Evolutionary conservation across 768 basidiomycete species (phyloP).

Genomic region (Boletus rubroflammeus): DNA sequence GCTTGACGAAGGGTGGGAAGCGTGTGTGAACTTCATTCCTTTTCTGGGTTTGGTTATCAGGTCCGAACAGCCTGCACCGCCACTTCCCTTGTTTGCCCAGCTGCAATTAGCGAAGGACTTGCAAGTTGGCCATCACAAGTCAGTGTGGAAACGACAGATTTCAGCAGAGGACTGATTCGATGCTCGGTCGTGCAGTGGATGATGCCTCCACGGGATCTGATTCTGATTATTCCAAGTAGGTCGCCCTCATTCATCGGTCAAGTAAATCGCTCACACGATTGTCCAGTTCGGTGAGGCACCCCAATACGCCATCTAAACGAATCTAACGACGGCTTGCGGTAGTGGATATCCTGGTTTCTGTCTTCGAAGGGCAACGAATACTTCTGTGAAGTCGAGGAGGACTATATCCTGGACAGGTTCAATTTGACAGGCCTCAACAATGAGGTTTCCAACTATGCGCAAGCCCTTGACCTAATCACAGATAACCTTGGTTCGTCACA

Average conservation of each 20-base stretch:
- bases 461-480: conserved; percentile 93
- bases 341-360: conserved; percentile 99
- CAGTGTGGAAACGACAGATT: conserved; percentile 17
- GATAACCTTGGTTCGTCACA: conserved; percentile 81
- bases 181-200: conserved; percentile 59
- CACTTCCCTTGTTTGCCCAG: conserved; percentile 10
- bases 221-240: conserved; percentile 93
- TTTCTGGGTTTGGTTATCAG: not conserved
- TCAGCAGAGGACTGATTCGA: conserved; percentile 24
- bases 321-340: conserved; percentile 14
- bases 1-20: too few species aligned
- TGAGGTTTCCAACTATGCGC: conserved; percentile 91
- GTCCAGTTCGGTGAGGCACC: conserved; percentile 28
- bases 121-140: conserved; percentile 17
- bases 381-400: conserved; percentile 99
- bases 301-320: conserved; percentile 6
- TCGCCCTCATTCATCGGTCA: conserved; percentile 2
- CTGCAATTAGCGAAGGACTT: not conserved
- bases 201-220: conserved; percentile 90
- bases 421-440: conserved; percentile 96
- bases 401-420: conserved; percentile 97
- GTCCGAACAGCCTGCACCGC: conserved; percentile 12
- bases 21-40: conserved; percentile 13
- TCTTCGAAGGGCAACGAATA: conserved; percentile 99
- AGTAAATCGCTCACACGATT: conserved; percentile 15